Evolutionary conservation across 2,329 filamentous ascomycete genomes (phyloP), one percentile per base, ranked within the genome.

Genomic region (Ceratocystis colombiana): DNA sequence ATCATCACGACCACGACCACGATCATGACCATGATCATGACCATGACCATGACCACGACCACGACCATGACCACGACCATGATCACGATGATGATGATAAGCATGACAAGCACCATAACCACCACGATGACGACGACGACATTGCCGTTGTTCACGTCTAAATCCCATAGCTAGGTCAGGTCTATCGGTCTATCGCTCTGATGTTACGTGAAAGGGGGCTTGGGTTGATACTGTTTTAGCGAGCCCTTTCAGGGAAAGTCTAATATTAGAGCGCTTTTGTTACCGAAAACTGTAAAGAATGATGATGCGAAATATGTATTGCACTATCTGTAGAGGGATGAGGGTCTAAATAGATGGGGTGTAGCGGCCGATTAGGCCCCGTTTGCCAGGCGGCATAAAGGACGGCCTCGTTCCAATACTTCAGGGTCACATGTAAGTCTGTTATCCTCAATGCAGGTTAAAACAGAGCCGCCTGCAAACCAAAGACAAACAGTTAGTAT

Each of bases 401-500:
- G 69, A 45, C 69, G 70, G 65, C 72, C 72, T 22, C 72, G 71
- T 70, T 74, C 72, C 41, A 71, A 64, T 44, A 66, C 68, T 44
- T 69, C 71, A n/a, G 71, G 33, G 67, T 73, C 69, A 67, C 72
- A 74, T 15, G 66, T 67, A n/a, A 74, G 68, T 64, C 70, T 71
- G 62, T 41, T 70, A 37, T 73, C 68, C 48, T 70, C 71, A 55
- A 73, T 71, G 61, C 72, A 74, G n/a, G 71, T 73, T 61, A 74
- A 68, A 10, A 55, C 22, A 2, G 59, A 61, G 33, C 71, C 70
- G 48, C 72, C 72, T 72, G 61, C 10, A 20, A 7, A 46, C 22
- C 48, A 33, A 12, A 20, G n/a, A n/a, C 20, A 33, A 57, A 37
- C 15, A 46, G n/a, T 65, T 53, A 65, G 55, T 28, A 65, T 41